Evolutionary conservation across 2,329 filamentous ascomycete species (phyloP).

Genomic region (Apiospora arundinis): DNA sequence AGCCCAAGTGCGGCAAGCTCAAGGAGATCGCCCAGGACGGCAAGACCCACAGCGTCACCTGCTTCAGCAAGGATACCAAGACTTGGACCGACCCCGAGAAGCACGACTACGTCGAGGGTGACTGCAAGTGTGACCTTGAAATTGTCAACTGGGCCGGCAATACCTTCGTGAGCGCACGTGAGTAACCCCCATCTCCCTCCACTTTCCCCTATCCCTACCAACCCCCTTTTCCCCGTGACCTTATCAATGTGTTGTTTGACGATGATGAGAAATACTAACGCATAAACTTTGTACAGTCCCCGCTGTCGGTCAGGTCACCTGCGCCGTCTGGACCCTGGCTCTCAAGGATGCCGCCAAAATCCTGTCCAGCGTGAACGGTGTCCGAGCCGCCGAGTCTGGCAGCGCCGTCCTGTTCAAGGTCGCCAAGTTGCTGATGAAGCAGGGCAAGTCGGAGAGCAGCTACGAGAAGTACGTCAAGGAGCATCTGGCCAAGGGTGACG

Average conservation of each 20-base stretch:
- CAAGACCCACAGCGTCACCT: slow-evolving; percentile 17
- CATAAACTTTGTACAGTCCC: neutral
- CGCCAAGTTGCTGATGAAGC: slow-evolving; percentile 12
- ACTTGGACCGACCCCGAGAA: slow-evolving; percentile 9
- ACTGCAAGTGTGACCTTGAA: slow-evolving; percentile 4
- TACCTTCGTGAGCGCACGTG: neutral
- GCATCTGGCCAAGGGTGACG: slow-evolving; percentile 6
- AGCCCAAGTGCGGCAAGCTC: slow-evolving; percentile 18
- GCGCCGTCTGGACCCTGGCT: slow-evolving; percentile 12
- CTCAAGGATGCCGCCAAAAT: slow-evolving; percentile 2
- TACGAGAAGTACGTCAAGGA: slow-evolving; percentile 12
- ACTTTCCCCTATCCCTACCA: too few relatives aligned
- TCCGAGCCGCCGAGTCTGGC: neutral
- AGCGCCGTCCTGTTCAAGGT: neutral
- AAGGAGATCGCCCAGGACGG: slow-evolving; percentile 13
- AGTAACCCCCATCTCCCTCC: neutral
- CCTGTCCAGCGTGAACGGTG: slow-evolving; percentile 6
- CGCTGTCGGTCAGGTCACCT: neutral
- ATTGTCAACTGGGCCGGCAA: slow-evolving; percentile 12
- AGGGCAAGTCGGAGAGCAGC: slow-evolving; percentile 6
- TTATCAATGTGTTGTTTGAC: too few relatives aligned
- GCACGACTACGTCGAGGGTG: slow-evolving; percentile 9
- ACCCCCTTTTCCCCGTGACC: neutral
- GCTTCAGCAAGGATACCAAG: neutral
- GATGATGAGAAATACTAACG: neutral